Conservation (phyloP, 169 alveolate genomes). For the Plasmodium berghei region DNA sequence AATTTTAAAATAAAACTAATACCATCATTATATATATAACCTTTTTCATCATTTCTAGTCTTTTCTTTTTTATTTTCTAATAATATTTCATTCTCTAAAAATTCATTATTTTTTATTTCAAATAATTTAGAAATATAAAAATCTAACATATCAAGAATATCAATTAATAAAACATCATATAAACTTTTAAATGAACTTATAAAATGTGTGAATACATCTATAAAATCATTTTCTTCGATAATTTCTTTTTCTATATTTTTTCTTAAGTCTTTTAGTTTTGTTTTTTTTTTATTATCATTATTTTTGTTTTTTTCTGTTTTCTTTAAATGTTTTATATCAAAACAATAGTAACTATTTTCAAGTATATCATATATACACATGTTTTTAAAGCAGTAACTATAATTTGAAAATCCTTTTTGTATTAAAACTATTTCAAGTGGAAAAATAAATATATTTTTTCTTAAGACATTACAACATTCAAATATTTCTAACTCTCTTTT, state of each 20-base stretch:
- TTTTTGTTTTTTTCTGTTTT: constrained; percentile 28
- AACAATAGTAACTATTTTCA: constrained; percentile 39
- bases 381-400: constrained; percentile 8
- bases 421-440: constrained; percentile 37
- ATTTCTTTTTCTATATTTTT: constrained; percentile 19
- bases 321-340: background rate
- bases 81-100: too few species aligned
- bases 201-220: constrained; percentile 15
- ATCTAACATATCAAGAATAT: background rate
- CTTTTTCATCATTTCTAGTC: too few species aligned
- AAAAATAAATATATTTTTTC: constrained; percentile 17
- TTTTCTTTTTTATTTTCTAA: too few species aligned
- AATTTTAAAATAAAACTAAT: too few species aligned
- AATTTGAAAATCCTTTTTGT: constrained; percentile 8
- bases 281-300: constrained; percentile 22
- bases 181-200: background rate
- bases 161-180: background rate
- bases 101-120: too few species aligned
- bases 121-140: too few species aligned
- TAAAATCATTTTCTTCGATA: constrained; percentile 16
- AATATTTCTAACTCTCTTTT: background rate
- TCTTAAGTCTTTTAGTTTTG: constrained; percentile 10
- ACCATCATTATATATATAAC: too few species aligned
- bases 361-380: constrained; percentile 3
- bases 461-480: constrained; percentile 11